Evolutionary conservation across 495 filamentous ascomycete species (phyloP).

Genomic region (Podospora didyma): DNA sequence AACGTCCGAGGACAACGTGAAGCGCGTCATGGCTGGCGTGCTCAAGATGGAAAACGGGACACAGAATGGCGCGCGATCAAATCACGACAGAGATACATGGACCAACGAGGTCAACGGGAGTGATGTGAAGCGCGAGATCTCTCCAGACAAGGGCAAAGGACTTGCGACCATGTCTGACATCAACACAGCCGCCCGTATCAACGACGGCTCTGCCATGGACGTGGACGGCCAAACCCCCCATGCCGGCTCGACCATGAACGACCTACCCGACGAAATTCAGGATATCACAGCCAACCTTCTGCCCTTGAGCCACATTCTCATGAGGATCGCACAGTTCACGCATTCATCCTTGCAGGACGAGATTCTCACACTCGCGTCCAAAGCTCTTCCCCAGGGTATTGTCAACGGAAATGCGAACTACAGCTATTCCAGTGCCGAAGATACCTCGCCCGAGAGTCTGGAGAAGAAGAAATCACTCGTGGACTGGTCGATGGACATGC

Average conservation of each 20-base stretch:
- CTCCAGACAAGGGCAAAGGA: conserved; percentile 22
- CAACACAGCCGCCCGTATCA: conserved; percentile 16
- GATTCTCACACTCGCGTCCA: conserved; percentile 65
- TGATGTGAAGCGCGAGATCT: conserved; percentile 11
- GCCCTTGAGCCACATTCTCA: conserved; percentile 64
- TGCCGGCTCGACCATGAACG: conserved; percentile 29
- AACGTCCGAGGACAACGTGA: conserved; percentile 7
- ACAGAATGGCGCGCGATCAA: conserved; percentile 41
- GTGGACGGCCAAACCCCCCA: conserved; percentile 10
- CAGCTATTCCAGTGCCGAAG: conserved; percentile 30
- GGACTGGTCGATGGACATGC: conserved; percentile 59
- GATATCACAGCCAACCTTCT: conserved; percentile 76
- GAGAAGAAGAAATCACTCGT: conserved; percentile 76
- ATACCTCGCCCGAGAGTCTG: conserved; percentile 61
- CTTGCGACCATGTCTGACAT: conserved; percentile 11
- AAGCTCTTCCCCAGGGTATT: conserved; percentile 46
- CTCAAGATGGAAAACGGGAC: conserved; percentile 51
- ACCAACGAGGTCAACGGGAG: conserved; percentile 40
- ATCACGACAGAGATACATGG: conserved; percentile 44
- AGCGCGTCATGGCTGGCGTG: conserved; percentile 18
- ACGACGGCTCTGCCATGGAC: conserved; percentile 26
- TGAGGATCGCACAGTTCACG: conserved; percentile 74
- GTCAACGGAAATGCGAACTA: conserved; percentile 47
- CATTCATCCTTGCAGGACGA: conserved; percentile 70
- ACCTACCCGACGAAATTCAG: conserved; percentile 67